Conservation (phyloP, 495 filamentous ascomycete species). For the Pseudomonodictys pantanalensis region DNA sequence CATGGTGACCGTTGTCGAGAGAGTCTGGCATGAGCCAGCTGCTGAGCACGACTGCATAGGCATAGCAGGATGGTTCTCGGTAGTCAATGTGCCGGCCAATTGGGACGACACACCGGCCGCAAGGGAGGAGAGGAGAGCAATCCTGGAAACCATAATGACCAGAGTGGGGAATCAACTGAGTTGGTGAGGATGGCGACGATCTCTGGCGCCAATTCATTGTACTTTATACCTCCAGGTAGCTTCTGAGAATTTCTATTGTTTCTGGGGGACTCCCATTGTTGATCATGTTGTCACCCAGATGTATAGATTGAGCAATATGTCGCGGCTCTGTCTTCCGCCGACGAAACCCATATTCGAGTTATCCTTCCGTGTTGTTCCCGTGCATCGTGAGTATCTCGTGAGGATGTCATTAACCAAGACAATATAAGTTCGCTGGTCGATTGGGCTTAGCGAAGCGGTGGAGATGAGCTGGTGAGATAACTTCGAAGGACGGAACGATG, state of each 20-base stretch:
- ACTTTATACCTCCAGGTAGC: too few species aligned
- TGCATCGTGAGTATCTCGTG: slow-evolving; percentile 6
- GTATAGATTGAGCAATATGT: slow-evolving; percentile 10
- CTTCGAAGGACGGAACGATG: background rate
- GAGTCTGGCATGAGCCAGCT: slow-evolving; percentile 46
- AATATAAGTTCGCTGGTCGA: background rate
- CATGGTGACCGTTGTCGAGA: slow-evolving; percentile 49
- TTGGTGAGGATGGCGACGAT: background rate
- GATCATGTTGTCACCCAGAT: background rate
- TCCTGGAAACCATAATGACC: slow-evolving; percentile 19
- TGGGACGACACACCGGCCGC: slow-evolving; percentile 22
- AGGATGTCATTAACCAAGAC: background rate
- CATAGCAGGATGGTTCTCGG: slow-evolving; percentile 53
- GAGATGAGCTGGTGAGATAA: too few species aligned
- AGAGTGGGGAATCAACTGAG: background rate
- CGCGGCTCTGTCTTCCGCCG: slow-evolving; percentile 11
- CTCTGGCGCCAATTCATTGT: too few species aligned
- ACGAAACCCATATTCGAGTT: background rate
- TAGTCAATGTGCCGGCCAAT: slow-evolving; percentile 35
- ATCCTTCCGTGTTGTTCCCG: slow-evolving; percentile 2
- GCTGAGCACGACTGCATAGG: slow-evolving; percentile 51
- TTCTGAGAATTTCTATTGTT: background rate
- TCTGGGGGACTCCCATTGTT: background rate
- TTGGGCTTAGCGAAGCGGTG: background rate
- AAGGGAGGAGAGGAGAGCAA: slow-evolving; percentile 17